Evolutionary conservation across 202 grass and related monocot genomes (phyloP).

Genomic region (Miscanthus sacchariflorus): DNA sequence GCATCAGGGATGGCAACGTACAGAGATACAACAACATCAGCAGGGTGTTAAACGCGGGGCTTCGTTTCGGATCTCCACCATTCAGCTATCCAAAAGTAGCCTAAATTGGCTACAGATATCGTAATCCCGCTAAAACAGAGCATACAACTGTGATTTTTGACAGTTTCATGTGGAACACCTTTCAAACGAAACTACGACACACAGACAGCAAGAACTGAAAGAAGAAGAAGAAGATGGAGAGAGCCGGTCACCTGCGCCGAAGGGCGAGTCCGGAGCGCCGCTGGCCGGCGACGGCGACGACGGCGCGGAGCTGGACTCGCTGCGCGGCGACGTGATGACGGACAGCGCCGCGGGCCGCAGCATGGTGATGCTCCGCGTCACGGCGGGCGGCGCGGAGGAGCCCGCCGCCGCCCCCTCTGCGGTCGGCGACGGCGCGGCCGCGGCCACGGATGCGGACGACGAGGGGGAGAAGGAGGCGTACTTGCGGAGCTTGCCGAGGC

Average conservation of each 20-base stretch:
- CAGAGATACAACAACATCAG: not conserved
- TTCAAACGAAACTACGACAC: not conserved
- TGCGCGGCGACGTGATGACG: slow-evolving; percentile 48
- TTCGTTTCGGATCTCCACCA: not conserved
- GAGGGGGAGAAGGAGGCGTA: slow-evolving; percentile 67
- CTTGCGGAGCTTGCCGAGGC: slow-evolving; percentile 95
- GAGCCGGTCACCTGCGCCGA: slow-evolving; percentile 52
- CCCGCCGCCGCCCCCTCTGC: not conserved
- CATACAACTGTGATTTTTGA: not conserved
- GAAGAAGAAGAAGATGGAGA: not conserved
- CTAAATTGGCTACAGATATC: not conserved
- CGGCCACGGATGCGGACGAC: not conserved
- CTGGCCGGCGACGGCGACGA: slow-evolving; percentile 62
- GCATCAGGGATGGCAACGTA: not conserved
- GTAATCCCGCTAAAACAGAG: not conserved
- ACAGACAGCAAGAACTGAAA: not conserved
- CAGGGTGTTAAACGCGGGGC: not conserved
- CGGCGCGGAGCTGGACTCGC: slow-evolving; percentile 57
- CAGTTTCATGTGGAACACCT: no score
- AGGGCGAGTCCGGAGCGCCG: slow-evolving; percentile 62
- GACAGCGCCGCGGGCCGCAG: slow-evolving; percentile 52
- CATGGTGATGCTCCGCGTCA: slow-evolving; percentile 75
- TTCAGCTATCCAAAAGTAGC: not conserved
- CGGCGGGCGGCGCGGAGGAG: slow-evolving; percentile 31
- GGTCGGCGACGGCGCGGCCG: not conserved